Base-by-base conservation (phyloP, 2,329 filamentous ascomycete species). In the Anisogramma anomala region DNA sequence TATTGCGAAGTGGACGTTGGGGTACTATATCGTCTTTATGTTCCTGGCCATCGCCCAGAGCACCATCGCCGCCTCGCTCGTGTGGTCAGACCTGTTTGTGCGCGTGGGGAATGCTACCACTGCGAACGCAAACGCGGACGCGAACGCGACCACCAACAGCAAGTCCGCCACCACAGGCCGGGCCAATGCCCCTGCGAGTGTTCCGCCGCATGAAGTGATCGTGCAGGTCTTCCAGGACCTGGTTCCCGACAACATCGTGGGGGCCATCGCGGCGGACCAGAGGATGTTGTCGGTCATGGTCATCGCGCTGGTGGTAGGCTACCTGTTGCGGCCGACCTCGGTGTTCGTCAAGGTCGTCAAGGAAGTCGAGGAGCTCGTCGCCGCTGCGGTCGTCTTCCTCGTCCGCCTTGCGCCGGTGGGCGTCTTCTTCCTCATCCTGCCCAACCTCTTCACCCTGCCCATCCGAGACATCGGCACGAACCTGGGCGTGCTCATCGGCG, bases 361-460 rank as follows among this genome's bases (percentile, higher is more conserved):
- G 20, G 69, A 73, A 50, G 55, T 73, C 26, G 68, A 73, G 46
- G 53, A 53, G 13, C 63, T 73, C 41, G 61, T 71, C 43, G 63
- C 61, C 41, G 57, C 55, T 23, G 53, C 69, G 48, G 69, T 71
- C 46, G 64, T 58, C 1, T 65, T 63, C 34, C 56, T 72, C 23
- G 72, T 72, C 54, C 57, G 67, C 42, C 44, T 65, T 5, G 68
- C 69, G 0, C 69, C 69, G 1, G 57, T 70, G 22, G 69, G 69
- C 49, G 67, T 73, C 39, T 73, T 73, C 55, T 71, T 68, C 55
- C 55, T 72, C 27, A 71, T 73, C 47, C 52, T 73, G 44, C 59
- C 67, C 30, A 73, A 72, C 49, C 52, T 73, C 31, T 64, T 72
- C 55, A 63, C 57, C 30, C 63, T 72, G 18, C 55, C 71, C 45